Conservation (phyloP, 768 basidiomycete species). For the Leucocoprinus birnbaumii region DNA sequence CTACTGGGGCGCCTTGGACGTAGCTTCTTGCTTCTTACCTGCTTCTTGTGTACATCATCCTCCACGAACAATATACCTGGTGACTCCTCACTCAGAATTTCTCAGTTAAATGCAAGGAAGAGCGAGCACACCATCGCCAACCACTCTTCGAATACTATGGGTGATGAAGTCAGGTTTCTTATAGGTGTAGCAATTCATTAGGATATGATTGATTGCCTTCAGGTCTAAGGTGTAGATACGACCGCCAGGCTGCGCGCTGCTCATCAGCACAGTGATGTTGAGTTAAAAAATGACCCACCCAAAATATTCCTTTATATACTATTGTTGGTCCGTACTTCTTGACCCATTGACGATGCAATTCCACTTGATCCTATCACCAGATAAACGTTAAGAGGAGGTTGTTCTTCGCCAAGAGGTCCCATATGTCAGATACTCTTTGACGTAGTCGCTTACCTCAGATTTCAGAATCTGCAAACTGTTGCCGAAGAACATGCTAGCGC, state of each 20-base stretch:
- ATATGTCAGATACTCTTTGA: no score
- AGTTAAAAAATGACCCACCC: no score
- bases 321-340: slow-evolving; percentile 45
- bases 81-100: slow-evolving; percentile 3
- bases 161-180: slow-evolving; percentile 46
- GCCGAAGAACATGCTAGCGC: no score
- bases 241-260: slow-evolving; percentile 17
- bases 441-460: no score
- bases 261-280: no score
- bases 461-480: no score
- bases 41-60: slow-evolving; percentile 38
- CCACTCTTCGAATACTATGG: slow-evolving; percentile 33
- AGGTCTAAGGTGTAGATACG: slow-evolving; percentile 58
- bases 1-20: not conserved
- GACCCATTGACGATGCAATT: slow-evolving; percentile 38
- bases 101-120: no score
- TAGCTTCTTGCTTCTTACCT: slow-evolving; percentile 23
- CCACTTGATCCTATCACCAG: slow-evolving; percentile 22
- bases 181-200: slow-evolving; percentile 50
- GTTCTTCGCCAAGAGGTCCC: no score
- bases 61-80: slow-evolving; percentile 49
- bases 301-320: slow-evolving; percentile 38
- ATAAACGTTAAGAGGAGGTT: no score
- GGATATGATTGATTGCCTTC: slow-evolving; percentile 58
- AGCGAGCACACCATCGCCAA: slow-evolving; percentile 31